Conservation (phyloP, 176 grass and related monocot species). For the Raddia distichophylla region DNA sequence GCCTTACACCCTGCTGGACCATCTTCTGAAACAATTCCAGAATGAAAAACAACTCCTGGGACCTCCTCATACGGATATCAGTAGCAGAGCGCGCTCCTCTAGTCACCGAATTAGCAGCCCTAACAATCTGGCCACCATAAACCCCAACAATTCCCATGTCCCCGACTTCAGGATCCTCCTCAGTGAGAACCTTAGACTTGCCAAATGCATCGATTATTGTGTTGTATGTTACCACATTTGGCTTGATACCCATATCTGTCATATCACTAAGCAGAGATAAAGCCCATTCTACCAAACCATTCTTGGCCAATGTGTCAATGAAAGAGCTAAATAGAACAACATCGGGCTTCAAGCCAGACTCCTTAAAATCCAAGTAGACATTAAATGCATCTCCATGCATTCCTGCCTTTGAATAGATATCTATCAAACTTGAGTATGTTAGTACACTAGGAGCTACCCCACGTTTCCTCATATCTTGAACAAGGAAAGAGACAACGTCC, state of each 20-base stretch:
- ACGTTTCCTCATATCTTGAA: slow-evolving; percentile 90
- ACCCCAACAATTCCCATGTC: slow-evolving; percentile 46
- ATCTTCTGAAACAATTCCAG: slow-evolving; percentile 98
- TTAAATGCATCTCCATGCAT: slow-evolving; percentile 96
- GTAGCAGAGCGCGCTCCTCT: slow-evolving; percentile 46
- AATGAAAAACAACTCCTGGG: slow-evolving; percentile 88
- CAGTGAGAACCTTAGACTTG: slow-evolving; percentile 60
- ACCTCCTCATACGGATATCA: slow-evolving; percentile 62
- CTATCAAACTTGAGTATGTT: slow-evolving; percentile 95
- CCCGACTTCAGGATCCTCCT: slow-evolving; percentile 55
- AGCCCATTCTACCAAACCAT: slow-evolving; percentile 92
- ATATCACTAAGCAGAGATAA: slow-evolving; percentile 96
- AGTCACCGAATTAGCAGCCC: slow-evolving; percentile 44
- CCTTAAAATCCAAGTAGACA: slow-evolving; percentile 93
- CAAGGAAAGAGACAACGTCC: slow-evolving; percentile 73
- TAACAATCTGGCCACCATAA: slow-evolving; percentile 63
- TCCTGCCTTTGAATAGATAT: slow-evolving; percentile 96
- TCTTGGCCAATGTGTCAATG: slow-evolving; percentile 96
- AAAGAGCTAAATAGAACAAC: slow-evolving; percentile 99
- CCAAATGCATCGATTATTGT: slow-evolving; percentile 97
- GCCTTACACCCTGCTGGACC: slow-evolving; percentile 92
- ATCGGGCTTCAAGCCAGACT: slow-evolving; percentile 89
- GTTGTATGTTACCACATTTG: slow-evolving; percentile 97
- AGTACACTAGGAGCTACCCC: slow-evolving; percentile 77
- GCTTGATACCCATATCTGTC: slow-evolving; percentile 80